phyloP scores from a whole-genome alignment of 139 green algal species.

The Prasinococcaceae sp. region DNA sequence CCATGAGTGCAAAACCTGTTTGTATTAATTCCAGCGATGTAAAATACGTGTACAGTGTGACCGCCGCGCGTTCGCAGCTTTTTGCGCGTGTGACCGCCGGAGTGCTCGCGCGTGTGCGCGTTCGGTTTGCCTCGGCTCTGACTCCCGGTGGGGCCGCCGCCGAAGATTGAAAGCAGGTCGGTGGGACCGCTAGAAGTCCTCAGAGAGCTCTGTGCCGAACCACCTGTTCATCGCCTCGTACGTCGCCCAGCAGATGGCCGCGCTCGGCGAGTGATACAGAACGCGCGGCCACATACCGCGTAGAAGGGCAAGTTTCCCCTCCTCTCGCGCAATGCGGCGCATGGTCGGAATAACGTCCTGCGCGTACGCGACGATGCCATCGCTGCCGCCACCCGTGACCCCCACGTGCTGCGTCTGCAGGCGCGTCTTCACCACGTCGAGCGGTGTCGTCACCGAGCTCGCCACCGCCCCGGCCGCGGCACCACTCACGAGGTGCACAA shows the following conservation, averaged over 20 bases:
- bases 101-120: too few species aligned
- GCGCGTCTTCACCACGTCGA: constrained; percentile 86
- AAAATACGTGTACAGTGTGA: too few species aligned
- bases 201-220: too few species aligned
- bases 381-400: not conserved
- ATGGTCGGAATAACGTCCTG: constrained; percentile 20
- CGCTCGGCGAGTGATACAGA: constrained; percentile 83
- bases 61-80: too few species aligned
- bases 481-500: constrained; percentile 30
- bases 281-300: constrained; percentile 65
- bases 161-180: too few species aligned
- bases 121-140: too few species aligned
- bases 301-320: constrained; percentile 61
- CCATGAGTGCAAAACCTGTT: too few species aligned
- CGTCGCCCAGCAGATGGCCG: constrained; percentile 85
- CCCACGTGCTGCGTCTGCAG: constrained; percentile 38
- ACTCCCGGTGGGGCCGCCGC: too few species aligned
- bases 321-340: constrained; percentile 51
- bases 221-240: constrained; percentile 80
- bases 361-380: not conserved
- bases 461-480: constrained; percentile 52
- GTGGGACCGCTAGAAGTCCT: too few species aligned
- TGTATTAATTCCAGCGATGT: too few species aligned
- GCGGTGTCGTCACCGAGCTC: constrained; percentile 59
- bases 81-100: too few species aligned